Evolutionary conservation across 2,329 filamentous ascomycete species (phyloP).

Genomic region (Cercospora zeae-maydis): DNA sequence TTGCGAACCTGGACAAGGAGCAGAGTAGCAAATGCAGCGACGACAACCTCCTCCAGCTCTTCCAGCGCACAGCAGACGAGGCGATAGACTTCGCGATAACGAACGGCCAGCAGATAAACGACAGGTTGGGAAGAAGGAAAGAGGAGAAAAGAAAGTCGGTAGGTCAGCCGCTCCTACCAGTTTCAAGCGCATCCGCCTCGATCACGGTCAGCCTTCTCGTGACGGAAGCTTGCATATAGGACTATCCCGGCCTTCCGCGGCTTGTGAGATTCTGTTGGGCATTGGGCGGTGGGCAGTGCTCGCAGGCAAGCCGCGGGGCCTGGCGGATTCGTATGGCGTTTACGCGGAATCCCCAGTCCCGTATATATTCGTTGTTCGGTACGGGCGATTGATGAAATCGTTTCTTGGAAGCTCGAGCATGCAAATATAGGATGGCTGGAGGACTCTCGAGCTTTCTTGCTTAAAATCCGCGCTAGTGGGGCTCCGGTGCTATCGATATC

Average conservation of each 20-base stretch:
- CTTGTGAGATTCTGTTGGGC: neutral
- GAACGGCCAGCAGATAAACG: neutral
- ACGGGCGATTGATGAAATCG: neutral
- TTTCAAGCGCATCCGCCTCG: constrained; percentile 9
- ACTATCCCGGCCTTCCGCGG: constrained; percentile 12
- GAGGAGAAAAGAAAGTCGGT: neutral
- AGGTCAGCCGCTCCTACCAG: constrained; percentile 10
- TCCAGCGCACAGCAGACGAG: constrained; percentile 2
- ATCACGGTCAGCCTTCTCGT: constrained; percentile 19
- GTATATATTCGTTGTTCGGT: neutral
- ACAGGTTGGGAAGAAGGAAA: neutral
- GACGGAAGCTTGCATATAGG: constrained; percentile 13
- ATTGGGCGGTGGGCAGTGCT: neutral
- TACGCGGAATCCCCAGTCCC: neutral
- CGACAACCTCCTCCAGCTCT: constrained; percentile 2
- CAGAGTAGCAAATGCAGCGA: neutral
- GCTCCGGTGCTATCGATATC: constrained; percentile 1
- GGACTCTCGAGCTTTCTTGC: constrained; percentile 1
- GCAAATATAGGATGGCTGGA: constrained; percentile 4
- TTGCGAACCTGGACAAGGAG: neutral
- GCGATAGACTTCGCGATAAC: neutral
- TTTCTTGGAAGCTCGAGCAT: constrained; percentile 2
- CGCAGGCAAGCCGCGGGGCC: neutral
- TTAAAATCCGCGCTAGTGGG: neutral
- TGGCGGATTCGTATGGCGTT: neutral